These are phyloP conservation scores for Stygiomarasmius scandens DNA, from an alignment of 1,284 basidiomycete genomes.

Conservation along the genomic window DNA sequence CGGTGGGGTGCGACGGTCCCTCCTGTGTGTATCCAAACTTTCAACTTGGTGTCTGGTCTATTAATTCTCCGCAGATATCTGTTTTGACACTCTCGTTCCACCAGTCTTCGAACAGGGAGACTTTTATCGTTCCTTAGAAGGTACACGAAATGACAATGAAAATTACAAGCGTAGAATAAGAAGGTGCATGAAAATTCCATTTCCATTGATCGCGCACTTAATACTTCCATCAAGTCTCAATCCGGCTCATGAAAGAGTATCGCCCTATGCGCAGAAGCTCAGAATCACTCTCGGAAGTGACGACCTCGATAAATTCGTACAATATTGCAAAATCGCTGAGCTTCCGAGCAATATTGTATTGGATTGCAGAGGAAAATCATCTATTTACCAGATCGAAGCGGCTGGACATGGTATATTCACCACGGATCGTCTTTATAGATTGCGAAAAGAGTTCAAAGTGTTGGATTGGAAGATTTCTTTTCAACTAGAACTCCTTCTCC, in stretches of 20 bases:
- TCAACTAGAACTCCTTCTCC: slow-evolving; percentile 68
- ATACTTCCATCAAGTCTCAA: slow-evolving; percentile 38
- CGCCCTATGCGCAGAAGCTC: slow-evolving; percentile 67
- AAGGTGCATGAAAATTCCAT: background rate
- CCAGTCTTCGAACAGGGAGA: slow-evolving; percentile 60
- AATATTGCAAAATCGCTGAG: slow-evolving; percentile 56
- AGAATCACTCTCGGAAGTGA: slow-evolving; percentile 56
- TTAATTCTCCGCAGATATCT: slow-evolving; percentile 47
- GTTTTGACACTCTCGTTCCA: slow-evolving; percentile 64
- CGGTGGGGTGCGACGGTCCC: slow-evolving; percentile 51
- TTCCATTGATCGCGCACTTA: too few species aligned
- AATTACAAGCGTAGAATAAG: slow-evolving; percentile 59
- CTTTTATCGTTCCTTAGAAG: slow-evolving; percentile 53
- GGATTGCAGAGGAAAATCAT: slow-evolving; percentile 24
- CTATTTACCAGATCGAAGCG: slow-evolving; percentile 47
- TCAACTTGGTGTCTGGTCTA: slow-evolving; percentile 30
- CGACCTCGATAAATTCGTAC: slow-evolving; percentile 47
- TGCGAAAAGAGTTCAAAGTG: slow-evolving; percentile 45
- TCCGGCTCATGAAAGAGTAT: slow-evolving; percentile 53
- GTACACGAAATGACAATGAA: slow-evolving; percentile 37
- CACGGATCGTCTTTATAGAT: slow-evolving; percentile 43
- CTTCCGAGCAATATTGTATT: slow-evolving; percentile 38
- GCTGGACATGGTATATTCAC: slow-evolving; percentile 51
- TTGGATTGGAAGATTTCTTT: slow-evolving; percentile 67
- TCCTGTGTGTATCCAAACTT: slow-evolving; percentile 37